A percentile compares a stretch with the other conserved stretches of the same genome.
Conservation (phyloP, 192 early-diverging fungal genomes). For the Coemansia sp. region DNA sequence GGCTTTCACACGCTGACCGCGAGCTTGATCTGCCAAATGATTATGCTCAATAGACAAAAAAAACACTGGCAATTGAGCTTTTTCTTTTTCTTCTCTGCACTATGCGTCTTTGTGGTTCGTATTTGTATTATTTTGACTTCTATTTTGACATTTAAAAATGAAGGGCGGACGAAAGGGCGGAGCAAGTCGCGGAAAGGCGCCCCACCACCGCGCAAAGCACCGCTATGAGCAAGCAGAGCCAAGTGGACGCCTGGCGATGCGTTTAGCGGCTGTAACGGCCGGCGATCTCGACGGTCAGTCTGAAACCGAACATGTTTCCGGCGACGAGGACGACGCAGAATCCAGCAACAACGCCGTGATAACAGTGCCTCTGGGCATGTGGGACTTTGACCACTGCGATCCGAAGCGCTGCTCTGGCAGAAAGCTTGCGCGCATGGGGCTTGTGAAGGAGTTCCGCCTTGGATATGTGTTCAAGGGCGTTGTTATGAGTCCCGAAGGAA, state of each 20-base stretch:
- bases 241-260: constrained; percentile 15
- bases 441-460: constrained; percentile 78
- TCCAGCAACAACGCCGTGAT: constrained; percentile 15
- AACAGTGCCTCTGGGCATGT: constrained; percentile 71
- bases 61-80: background rate
- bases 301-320: background rate
- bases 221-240: constrained; percentile 17
- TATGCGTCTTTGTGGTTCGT: background rate
- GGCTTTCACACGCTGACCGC: background rate
- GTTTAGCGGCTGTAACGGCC: constrained; percentile 4
- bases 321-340: background rate
- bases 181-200: constrained; percentile 16
- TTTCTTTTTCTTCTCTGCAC: background rate
- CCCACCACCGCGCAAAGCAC: constrained; percentile 33
- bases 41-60: background rate
- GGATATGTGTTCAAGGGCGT: constrained; percentile 87
- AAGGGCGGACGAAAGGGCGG: constrained; percentile 34
- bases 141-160: constrained; percentile 3
- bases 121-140: background rate
- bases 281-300: background rate
- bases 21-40: too few relatives aligned
- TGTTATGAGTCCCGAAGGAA: constrained; percentile 83
- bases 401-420: constrained; percentile 96
- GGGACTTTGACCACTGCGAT: constrained; percentile 99
- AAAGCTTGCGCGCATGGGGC: constrained; percentile 77